Evolutionary conservation across 2,329 filamentous ascomycete genomes (phyloP), one percentile per base, ranked within the genome.

Genomic region (Aphanocladium album): DNA sequence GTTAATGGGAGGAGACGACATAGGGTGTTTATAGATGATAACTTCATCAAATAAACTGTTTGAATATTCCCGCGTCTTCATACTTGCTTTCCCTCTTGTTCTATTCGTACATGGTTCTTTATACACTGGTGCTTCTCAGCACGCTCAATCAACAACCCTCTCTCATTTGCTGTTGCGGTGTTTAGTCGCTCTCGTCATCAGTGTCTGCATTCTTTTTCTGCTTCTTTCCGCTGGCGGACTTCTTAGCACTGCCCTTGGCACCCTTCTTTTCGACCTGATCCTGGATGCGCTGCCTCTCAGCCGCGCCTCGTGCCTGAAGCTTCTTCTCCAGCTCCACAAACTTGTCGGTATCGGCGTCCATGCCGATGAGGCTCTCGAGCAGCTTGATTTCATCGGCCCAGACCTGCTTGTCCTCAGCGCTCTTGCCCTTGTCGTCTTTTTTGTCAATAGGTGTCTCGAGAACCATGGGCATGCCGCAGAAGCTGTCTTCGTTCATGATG

Each of bases 381-480:
- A 98, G 79, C 78, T 97, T 97, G 75, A 99, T 98, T 77, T 99
- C 95, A 50, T 87, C 82, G 1, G 93, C 92, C 93, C 93, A 98
- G 17, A 97, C 82, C 57, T 84, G 79, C 73, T 88, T 91, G 73
- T 97, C 91, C 69, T 96, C 89, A 41, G 87, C 73, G 30, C 81
- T 80, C 72, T 88, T 88, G 47, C 88, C 89, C 64, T 87, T 80
- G 52, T 80, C 76, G 19, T 83, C 86, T 50, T 85, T 84, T 41
- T 82, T 81, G 63, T 96, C 91, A 64, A 95, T 93, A 6, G 95
- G 95, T n/a, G 95, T 99, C 78, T 99, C 95, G 8, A 99, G 83
- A 2, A 99, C 87, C 85, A 99, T 91, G 4, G 95, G 95, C 68
- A 97, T 75, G 27, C 85, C 85, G 66, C 89, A 83, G 62, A 98